Evolutionary conservation across 139 green algal genomes (phyloP).

Genomic region (Mesotaenium endlicherianum): DNA sequence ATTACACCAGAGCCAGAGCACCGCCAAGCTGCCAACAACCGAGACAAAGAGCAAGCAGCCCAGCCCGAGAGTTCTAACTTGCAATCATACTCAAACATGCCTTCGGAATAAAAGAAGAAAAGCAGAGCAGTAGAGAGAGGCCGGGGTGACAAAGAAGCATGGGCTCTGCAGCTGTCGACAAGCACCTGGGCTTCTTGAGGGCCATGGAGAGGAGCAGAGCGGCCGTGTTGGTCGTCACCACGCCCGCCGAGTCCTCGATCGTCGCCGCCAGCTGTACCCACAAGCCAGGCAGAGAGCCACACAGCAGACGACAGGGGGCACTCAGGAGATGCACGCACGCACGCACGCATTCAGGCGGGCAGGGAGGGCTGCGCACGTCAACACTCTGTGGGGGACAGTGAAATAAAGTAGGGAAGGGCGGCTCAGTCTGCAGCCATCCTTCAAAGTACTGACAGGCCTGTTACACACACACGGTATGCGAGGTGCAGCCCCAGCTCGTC

Average conservation of each 20-base stretch:
- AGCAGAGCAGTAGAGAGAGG: neutral
- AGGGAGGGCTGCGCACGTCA: neutral
- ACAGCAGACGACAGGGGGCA: neutral
- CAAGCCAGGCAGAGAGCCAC: no score
- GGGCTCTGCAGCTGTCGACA: neutral
- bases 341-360: no score
- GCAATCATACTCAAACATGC: neutral
- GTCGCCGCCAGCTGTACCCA: conserved; percentile 37
- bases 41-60: no score
- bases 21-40: no score
- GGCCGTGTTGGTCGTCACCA: conserved; percentile 46
- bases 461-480: neutral
- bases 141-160: neutral
- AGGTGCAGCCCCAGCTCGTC: no score
- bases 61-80: no score
- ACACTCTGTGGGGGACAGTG: neutral
- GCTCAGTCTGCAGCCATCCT: neutral
- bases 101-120: neutral
- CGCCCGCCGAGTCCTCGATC: conserved; percentile 27
- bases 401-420: neutral
- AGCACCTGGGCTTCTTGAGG: conserved; percentile 32
- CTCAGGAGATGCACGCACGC: neutral
- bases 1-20: no score
- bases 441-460: neutral
- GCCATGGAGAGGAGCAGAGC: conserved; percentile 37